phyloP scores from a whole-genome alignment of 495 filamentous ascomycete species.

The Tuber brumale region DNA sequence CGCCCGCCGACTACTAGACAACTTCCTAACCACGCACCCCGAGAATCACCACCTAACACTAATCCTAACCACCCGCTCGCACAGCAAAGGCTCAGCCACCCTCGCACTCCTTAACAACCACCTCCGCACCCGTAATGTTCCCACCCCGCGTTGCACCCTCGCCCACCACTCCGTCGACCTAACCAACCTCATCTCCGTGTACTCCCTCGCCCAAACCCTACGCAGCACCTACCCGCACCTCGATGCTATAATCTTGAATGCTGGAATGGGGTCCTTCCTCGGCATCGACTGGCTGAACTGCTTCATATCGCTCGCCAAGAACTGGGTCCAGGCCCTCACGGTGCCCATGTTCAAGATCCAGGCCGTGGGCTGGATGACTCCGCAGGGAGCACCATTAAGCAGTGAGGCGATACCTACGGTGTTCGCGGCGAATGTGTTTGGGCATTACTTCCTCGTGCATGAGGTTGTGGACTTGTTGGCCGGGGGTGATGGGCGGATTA shows the following conservation, averaged over 20 bases:
- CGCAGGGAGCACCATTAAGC: conserved; percentile 44
- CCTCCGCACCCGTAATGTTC: conserved; percentile 46
- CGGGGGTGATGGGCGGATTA: conserved; percentile 52
- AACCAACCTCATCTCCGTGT: conserved; percentile 50
- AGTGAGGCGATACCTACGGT: conserved; percentile 57
- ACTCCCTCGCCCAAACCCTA: conserved; percentile 47
- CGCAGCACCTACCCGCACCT: conserved; percentile 53
- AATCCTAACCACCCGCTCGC: conserved; percentile 59
- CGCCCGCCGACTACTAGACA: conserved; percentile 79
- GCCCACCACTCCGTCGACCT: conserved; percentile 54
- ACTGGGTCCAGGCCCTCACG: conserved; percentile 62
- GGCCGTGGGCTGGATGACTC: conserved; percentile 51
- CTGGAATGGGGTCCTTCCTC: conserved; percentile 78
- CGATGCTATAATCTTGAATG: conserved; percentile 77
- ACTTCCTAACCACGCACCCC: conserved; percentile 68
- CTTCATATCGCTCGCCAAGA: conserved; percentile 54
- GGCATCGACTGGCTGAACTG: conserved; percentile 70
- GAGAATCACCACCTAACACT: conserved; percentile 57
- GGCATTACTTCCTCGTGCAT: conserved; percentile 86
- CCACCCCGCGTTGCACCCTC: conserved; percentile 51
- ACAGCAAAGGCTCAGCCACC: conserved; percentile 56
- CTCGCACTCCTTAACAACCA: conserved; percentile 52
- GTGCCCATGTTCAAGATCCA: conserved; percentile 71
- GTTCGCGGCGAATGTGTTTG: conserved; percentile 88
- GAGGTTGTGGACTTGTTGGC: conserved; percentile 66